Evolutionary conservation across 2,329 filamentous ascomycete genomes (phyloP), one percentile per base, ranked within the genome.

Genomic region (Epicoccum nigrum): DNA sequence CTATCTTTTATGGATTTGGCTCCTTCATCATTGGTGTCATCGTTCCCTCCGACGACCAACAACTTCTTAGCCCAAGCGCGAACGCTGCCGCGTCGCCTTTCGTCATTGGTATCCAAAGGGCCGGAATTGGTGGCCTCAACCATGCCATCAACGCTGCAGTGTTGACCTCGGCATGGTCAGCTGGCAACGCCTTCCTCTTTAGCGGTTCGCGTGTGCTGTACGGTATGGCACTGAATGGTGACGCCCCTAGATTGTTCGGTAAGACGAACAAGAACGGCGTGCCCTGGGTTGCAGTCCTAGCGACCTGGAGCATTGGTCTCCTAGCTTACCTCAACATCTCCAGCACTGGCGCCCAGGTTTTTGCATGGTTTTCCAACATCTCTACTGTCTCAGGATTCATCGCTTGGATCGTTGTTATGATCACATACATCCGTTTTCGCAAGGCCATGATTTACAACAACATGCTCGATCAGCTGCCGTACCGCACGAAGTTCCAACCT

Each of bases 131-230:
- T 6, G 86, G 81, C 6, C 80, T 92, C 5, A 86, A 88, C 0
- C 85, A 84, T 2, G 81, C 92, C 35, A 86, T 92, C 70, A 93
- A 93, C 67, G 88, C 87, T 23, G 79, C 91, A 9, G 84, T 92
- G 56, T 79, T 92, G 54, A 89, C 86, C 0, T 88, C 86, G 0
- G 87, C 86, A 0, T 88, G 84, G 79, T 90, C 87, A 0, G 80
- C 87, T 0, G 85, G 83, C 0, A 91, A 91, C 60, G 84, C 87
- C 55, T 83, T 82, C 60, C 77, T 91, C n/a, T 79, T 78, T 58
- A 76, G 77, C 0, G 79, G 77, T 4, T 81, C 78, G 3, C 77
- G 81, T 46, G 76, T 78, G 16, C 71, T 84, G 3, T 82, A 81
- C 56, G 74, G 72, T 13, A 69, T 78, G 58, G 76, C 77, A 1